These are phyloP conservation scores for Venturia carpophila DNA, from an alignment of 2,329 filamentous ascomycete genomes.

Conservation along the genomic window DNA sequence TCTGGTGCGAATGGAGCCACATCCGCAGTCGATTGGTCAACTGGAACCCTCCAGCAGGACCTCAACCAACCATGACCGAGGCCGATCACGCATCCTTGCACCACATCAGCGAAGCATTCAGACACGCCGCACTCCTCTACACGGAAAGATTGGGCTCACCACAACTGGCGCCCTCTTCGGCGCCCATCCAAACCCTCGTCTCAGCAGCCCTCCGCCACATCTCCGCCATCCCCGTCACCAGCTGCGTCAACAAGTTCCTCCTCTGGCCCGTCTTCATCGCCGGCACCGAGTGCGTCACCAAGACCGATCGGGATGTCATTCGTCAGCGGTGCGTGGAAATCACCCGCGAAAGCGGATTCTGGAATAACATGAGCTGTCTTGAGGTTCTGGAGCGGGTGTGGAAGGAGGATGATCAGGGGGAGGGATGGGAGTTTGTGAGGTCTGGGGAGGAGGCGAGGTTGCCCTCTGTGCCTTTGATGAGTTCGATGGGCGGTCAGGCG, in stretches of 20 bases:
- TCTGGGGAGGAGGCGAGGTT: constrained; percentile 22
- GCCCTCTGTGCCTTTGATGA: constrained; percentile 22
- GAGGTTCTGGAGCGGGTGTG: constrained; percentile 82
- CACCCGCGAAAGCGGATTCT: constrained; percentile 80
- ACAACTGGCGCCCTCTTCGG: constrained; percentile 60
- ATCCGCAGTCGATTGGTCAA: constrained; percentile 66
- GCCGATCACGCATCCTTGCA: constrained; percentile 29
- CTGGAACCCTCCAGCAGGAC: constrained; percentile 40
- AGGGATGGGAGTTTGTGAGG: constrained; percentile 20
- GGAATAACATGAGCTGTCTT: constrained; percentile 82
- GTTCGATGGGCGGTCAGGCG: constrained; percentile 31
- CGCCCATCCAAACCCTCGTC: constrained; percentile 76
- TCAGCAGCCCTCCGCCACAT: constrained; percentile 78
- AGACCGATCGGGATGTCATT: constrained; percentile 69
- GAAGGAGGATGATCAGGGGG: constrained; percentile 46
- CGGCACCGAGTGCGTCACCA: constrained; percentile 80
- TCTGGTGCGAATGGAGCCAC: constrained; percentile 82
- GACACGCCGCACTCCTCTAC: constrained; percentile 81
- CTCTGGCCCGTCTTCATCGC: constrained; percentile 90
- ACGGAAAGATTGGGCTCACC: constrained; percentile 80
- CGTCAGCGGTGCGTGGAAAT: constrained; percentile 77
- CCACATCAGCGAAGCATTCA: constrained; percentile 83
- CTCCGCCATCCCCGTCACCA: constrained; percentile 64
- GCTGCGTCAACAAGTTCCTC: constrained; percentile 74
- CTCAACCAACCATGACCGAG: constrained; percentile 1